These are phyloP conservation scores for Ocimum tenuiflorum DNA, from an alignment of 257 asterid species.

Conservation along the genomic window DNA sequence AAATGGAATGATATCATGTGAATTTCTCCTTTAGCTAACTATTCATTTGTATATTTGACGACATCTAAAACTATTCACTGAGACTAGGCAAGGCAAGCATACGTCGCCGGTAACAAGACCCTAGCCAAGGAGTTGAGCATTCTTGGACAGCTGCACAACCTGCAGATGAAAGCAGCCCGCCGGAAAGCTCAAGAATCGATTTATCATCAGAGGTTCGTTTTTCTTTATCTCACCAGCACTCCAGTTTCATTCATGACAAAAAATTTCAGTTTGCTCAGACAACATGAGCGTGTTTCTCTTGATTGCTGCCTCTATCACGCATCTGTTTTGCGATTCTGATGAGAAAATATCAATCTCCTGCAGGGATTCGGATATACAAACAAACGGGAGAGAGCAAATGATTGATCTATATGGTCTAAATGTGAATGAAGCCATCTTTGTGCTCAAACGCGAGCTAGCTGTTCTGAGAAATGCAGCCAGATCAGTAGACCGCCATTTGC, in stretches of 20 bases:
- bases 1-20: too few species aligned
- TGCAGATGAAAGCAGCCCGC: constrained; percentile 50
- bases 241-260: background rate
- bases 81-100: constrained; percentile 41
- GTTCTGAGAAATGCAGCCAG: constrained; percentile 59
- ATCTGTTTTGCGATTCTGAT: background rate
- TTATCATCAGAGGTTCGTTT: constrained; percentile 32
- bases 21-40: too few species aligned
- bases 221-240: background rate
- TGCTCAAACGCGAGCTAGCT: constrained; percentile 73
- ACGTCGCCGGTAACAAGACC: too few species aligned
- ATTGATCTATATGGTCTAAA: constrained; percentile 85
- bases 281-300: background rate
- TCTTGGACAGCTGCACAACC: constrained; percentile 67
- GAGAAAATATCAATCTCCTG: background rate
- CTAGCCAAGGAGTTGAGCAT: constrained; percentile 44
- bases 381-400: constrained; percentile 58
- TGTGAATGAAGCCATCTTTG: constrained; percentile 63
- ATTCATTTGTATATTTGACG: background rate
- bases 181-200: too few species aligned
- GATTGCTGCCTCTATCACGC: background rate
- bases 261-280: background rate
- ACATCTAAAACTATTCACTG: constrained; percentile 8
- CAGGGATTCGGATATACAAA: constrained; percentile 54
- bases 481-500: constrained; percentile 52